phyloP scores from a whole-genome alignment of 2,329 filamentous ascomycete genomes.

The Arthroderma sp. region DNA sequence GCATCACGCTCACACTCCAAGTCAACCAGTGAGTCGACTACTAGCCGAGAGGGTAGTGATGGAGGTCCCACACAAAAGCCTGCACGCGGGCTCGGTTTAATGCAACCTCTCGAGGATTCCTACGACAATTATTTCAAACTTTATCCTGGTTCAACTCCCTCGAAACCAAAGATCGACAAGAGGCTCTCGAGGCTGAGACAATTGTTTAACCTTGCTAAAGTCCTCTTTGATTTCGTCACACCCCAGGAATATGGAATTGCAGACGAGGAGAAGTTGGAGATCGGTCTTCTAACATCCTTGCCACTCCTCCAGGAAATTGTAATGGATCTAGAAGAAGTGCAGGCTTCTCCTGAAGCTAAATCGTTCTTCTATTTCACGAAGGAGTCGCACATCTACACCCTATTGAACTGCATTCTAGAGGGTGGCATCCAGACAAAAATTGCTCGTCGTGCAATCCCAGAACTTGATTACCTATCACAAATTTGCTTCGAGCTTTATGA shows the following conservation, averaged over 20 bases:
- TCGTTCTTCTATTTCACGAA: slow-evolving; percentile 99
- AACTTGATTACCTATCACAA: slow-evolving; percentile 92
- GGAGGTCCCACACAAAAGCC: slow-evolving; percentile 12
- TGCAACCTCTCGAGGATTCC: slow-evolving; percentile 37
- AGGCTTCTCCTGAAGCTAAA: slow-evolving; percentile 85
- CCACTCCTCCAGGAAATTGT: slow-evolving; percentile 94
- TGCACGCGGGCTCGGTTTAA: slow-evolving; percentile 30
- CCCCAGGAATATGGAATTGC: slow-evolving; percentile 97
- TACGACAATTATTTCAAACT: slow-evolving; percentile 76
- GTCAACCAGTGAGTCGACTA: slow-evolving; percentile 9
- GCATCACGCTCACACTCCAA: slow-evolving; percentile 14
- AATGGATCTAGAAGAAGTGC: slow-evolving; percentile 89
- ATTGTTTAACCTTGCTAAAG: slow-evolving; percentile 83
- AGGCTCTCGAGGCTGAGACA: slow-evolving; percentile 81
- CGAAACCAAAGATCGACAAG: slow-evolving; percentile 68
- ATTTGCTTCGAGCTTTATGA: slow-evolving; percentile 98
- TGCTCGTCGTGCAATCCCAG: slow-evolving; percentile 82
- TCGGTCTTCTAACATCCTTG: slow-evolving; percentile 83
- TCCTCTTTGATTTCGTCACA: slow-evolving; percentile 95
- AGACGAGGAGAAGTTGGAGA: slow-evolving; percentile 94
- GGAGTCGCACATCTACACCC: slow-evolving; percentile 95
- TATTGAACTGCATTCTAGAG: slow-evolving; percentile 94
- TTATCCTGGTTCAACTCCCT: slow-evolving; percentile 61
- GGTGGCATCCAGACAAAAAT: slow-evolving; percentile 97
- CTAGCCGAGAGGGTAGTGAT: slow-evolving; percentile 8